Evolutionary conservation across 1,284 basidiomycete genomes (phyloP).

Genomic region (Neonothopanus nambi): DNA sequence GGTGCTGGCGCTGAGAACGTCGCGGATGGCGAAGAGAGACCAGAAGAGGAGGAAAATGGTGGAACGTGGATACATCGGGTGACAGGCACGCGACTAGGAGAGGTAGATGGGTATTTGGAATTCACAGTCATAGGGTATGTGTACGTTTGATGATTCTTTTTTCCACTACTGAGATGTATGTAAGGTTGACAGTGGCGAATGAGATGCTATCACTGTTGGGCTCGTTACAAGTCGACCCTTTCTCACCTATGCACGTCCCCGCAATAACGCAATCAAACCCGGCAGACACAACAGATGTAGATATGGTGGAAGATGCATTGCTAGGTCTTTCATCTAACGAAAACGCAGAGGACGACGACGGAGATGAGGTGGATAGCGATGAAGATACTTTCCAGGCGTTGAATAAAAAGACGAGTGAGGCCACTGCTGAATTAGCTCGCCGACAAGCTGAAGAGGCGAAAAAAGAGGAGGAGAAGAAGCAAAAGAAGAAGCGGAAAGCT

Average conservation of each 20-base stretch:
- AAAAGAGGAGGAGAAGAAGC: neutral
- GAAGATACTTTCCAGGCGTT: constrained; percentile 11
- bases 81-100: constrained; percentile 76
- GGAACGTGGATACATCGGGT: constrained; percentile 84
- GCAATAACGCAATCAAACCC: constrained; percentile 16
- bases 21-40: constrained; percentile 25
- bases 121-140: constrained; percentile 92
- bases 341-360: constrained; percentile 3
- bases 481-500: constrained; percentile 11
- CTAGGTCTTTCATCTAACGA: neutral
- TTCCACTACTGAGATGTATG: neutral
- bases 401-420: constrained; percentile 3
- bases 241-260: constrained; percentile 64
- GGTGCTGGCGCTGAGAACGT: constrained; percentile 40
- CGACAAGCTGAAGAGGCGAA: constrained; percentile 3
- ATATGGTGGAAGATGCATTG: constrained; percentile 3
- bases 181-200: constrained; percentile 88
- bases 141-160: neutral
- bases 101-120: constrained; percentile 64
- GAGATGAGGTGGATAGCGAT: constrained; percentile 6
- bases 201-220: constrained; percentile 94
- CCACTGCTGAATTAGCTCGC: constrained; percentile 3
- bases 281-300: constrained; percentile 6
- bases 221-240: constrained; percentile 86
- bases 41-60: constrained; percentile 40